Base-by-base conservation (phyloP, 306 rosid genomes). In the Ceratonia siliqua region DNA sequence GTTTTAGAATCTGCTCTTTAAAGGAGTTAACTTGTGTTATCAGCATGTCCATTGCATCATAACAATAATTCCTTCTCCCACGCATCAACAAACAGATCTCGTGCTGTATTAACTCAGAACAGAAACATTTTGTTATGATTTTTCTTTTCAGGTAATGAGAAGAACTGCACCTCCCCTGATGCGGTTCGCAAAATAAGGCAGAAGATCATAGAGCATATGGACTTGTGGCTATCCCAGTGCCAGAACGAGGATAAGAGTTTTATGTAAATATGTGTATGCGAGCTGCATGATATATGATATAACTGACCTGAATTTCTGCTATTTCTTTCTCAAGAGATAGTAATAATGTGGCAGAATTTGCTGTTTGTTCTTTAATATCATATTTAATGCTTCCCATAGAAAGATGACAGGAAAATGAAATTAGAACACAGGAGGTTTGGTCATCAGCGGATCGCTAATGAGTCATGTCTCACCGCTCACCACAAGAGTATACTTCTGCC, bases 221-320 rank as follows among this genome's bases (percentile, higher is more conserved):
- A 93, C 75, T 58, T 93, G 71, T 93, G 98, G 98, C 76, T 93
- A 54, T 91, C 97, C n/a, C 75, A 87, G 79, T 93, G 97, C 70
- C 74, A 79, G 28, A 67, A 64, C 72, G 5, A 62, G 1, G 77
- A 79, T 42, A 62, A 82, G 78, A 68, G 24, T 12, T 80, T 52
- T 48, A 71, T 84, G 28, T 90, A 77, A 83, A 54, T 59, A 9
- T 43, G 36, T 59, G 62, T 39, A 45, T 56, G 3, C 21, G 17
- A 68, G 13, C 18, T 55, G 39, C 21, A 56, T 17, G 10, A 72
- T 52, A 46, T 14, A 71, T 30, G 38, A 11, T 2, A 39, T 8
- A 39, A 39, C 10, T 39, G 1, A 13, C 49, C 49, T 12, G 49
- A 17, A 13, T 43, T 43, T 43, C n/a, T 43, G 49, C 5, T 11